Evolutionary conservation across 202 grass and related monocot genomes (phyloP), one percentile per base, ranked within the genome.

Genomic region (Cymbopogon flexuosus): DNA sequence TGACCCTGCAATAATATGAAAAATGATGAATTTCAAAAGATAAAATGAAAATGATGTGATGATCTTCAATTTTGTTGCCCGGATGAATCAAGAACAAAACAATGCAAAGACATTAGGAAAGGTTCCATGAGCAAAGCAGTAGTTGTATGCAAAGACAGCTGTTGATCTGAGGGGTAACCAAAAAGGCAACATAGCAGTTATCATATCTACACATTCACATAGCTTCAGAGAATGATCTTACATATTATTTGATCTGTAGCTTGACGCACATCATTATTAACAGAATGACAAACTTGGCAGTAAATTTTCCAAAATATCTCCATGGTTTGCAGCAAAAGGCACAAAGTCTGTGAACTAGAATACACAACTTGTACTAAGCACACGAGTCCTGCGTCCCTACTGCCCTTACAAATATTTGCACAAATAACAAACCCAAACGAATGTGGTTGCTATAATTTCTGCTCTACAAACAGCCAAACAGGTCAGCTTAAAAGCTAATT

Each of bases 1-100:
- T 16, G 81, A 78, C 65, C 88, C 93, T 97, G 74, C 62, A 78
- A 65, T 15, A 64, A 85, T 6, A 87, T 31, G 42, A 78, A 10
- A 79, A 64, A 9, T 45, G 65, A 58, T 58, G 54, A 58, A 8
- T 4, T 58, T 58, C 19, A 58, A 58, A 56, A 56, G 18, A 56
- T 56, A 21, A 56, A 56, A 56, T 10, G 52, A 21, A 56, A 56
- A 56, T 56, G 18, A 56, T 56, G 52, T 10, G 2, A 19, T 51
- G 51, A 21, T 30, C 12, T 45, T 27, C 13, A 46, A 35, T 68
- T 60, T 60, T 60, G 3, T 27, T 60, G 5, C 21, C 19, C 46
- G 37, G 54, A 67, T 18, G 77, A 59, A 46, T 65, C 15, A 19
- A 46, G 16, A 47, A 9, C 8, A 82, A 64, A 57, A 10, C 5